Evolutionary conservation across 441 rosid species (phyloP).

Genomic region (Pelargonium australe): DNA sequence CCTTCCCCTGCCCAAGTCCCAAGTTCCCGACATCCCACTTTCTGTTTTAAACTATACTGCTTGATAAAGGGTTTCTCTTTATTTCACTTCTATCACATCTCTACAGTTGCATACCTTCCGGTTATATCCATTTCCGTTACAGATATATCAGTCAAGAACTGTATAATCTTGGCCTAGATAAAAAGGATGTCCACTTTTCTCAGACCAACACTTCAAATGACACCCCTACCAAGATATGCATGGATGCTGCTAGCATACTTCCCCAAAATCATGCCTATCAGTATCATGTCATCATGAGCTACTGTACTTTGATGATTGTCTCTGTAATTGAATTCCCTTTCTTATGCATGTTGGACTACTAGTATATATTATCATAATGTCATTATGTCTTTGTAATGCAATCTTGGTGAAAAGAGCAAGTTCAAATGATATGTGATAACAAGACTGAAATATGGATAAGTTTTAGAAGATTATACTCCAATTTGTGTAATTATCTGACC

Average conservation of each 20-base stretch:
- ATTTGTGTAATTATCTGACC: not conserved
- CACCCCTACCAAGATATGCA: constrained; percentile 9
- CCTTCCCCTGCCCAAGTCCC: not conserved
- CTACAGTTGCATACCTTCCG: not conserved
- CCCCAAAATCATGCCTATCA: not conserved
- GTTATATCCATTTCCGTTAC: not conserved
- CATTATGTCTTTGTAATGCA: constrained; percentile 4
- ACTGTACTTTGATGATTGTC: not conserved
- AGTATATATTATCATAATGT: not conserved
- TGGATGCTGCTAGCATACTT: constrained; percentile 2
- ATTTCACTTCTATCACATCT: not conserved
- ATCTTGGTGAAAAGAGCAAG: not conserved
- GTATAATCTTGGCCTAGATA: not conserved
- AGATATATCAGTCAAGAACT: not conserved
- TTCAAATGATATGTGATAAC: not conserved
- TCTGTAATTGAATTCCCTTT: not conserved
- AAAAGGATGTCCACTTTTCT: not conserved
- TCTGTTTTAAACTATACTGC: not conserved
- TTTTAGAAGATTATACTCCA: not conserved
- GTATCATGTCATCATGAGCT: not conserved
- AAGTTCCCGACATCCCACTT: constrained; percentile 1
- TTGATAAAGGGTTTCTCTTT: not conserved
- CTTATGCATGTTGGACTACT: not conserved
- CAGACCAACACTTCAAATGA: constrained; percentile 2
- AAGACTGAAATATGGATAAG: not conserved